phyloP scores from a whole-genome alignment of 257 asterid species.

The Nicotiana knightiana region DNA sequence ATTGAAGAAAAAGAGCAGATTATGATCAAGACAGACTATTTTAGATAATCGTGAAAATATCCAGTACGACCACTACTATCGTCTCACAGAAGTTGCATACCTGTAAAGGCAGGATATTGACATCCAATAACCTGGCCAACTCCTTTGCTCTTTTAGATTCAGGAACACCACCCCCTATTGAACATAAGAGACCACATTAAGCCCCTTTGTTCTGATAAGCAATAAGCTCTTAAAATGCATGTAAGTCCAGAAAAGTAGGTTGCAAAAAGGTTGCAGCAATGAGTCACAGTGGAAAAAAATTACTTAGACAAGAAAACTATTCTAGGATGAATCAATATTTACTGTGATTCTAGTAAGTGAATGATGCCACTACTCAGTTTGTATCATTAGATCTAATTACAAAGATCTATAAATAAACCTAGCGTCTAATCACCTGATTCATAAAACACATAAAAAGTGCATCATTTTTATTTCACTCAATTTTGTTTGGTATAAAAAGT shows the following conservation, averaged over 20 bases:
- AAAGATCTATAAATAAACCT: not conserved
- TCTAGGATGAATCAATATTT: not conserved
- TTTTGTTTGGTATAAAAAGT: not conserved
- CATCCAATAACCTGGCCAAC: slow-evolving; percentile 53
- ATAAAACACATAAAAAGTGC: not conserved
- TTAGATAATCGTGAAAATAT: not conserved
- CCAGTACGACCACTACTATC: not conserved
- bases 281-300: not conserved
- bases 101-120: slow-evolving; percentile 60
- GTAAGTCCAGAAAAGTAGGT: slow-evolving; percentile 12
- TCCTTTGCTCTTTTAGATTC: slow-evolving; percentile 76
- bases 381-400: not conserved
- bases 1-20: not conserved
- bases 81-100: slow-evolving; percentile 22
- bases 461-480: not conserved
- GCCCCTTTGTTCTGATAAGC: slow-evolving; percentile 3
- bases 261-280: not conserved
- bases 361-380: not conserved
- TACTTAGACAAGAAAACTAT: not conserved
- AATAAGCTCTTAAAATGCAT: slow-evolving; percentile 4
- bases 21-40: not conserved
- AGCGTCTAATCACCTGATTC: not conserved
- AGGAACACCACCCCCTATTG: slow-evolving; percentile 88
- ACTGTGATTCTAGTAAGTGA: not conserved
- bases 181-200: slow-evolving; percentile 14